These are phyloP conservation scores for Physcomitrellopsis africana DNA, from an alignment of 225 moss, liverwort and hornwort species.

Conservation along the genomic window DNA sequence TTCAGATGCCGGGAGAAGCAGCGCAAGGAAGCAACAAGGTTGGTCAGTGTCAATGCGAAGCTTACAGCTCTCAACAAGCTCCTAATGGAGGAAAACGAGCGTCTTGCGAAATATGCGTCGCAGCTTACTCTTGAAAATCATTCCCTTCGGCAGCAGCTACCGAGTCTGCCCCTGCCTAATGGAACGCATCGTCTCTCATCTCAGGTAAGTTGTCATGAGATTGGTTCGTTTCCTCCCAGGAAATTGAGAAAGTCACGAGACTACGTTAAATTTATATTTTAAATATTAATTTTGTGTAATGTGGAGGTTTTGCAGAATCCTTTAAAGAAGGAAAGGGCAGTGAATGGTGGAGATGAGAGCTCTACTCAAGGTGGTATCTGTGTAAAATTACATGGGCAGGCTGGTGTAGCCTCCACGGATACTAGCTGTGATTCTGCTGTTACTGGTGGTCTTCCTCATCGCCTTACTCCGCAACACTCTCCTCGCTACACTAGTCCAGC, in stretches of 20 bases:
- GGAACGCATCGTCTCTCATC: slow-evolving; percentile 46
- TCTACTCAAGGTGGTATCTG: slow-evolving; percentile 70
- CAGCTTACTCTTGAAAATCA: slow-evolving; percentile 75
- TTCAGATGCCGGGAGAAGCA: slow-evolving; percentile 71
- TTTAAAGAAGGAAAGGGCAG: slow-evolving; percentile 53
- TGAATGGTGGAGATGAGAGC: slow-evolving; percentile 67
- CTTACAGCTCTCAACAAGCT: slow-evolving; percentile 73
- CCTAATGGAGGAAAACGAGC: slow-evolving; percentile 74
- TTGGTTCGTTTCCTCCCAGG: too few species aligned
- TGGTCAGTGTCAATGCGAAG: slow-evolving; percentile 72
- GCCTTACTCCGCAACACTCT: slow-evolving; percentile 65
- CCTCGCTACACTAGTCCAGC: slow-evolving; percentile 65
- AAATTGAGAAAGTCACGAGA: too few species aligned
- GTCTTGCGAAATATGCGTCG: slow-evolving; percentile 65
- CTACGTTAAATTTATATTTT: not conserved
- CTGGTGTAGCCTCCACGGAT: slow-evolving; percentile 75
- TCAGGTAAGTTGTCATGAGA: slow-evolving; percentile 41
- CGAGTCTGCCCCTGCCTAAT: slow-evolving; percentile 42
- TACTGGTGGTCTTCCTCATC: slow-evolving; percentile 62
- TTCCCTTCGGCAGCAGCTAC: slow-evolving; percentile 65
- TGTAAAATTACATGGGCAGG: slow-evolving; percentile 66
- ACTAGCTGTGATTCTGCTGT: slow-evolving; percentile 71
- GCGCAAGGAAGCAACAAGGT: slow-evolving; percentile 69
- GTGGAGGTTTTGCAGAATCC: slow-evolving; percentile 35
- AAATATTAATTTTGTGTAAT: not conserved